Evolutionary conservation across 441 rosid genomes (phyloP).

Genomic region (Capsella rubella): DNA sequence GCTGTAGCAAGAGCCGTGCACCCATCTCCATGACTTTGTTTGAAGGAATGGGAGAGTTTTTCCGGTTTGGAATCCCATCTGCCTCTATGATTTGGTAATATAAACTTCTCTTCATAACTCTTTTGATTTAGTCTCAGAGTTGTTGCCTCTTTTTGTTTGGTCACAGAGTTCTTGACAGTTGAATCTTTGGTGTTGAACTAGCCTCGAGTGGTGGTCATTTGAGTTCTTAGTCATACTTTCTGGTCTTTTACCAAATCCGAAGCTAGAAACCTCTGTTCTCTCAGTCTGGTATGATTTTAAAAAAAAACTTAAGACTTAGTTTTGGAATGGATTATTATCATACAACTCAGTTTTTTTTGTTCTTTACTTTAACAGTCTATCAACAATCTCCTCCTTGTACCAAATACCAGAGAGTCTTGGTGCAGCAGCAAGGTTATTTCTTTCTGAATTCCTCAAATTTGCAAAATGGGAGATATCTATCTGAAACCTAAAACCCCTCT

Average conservation of each 20-base stretch:
- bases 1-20: slow-evolving; percentile 59
- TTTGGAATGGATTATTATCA: not conserved
- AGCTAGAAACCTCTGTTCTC: slow-evolving; percentile 73
- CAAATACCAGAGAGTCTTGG: slow-evolving; percentile 67
- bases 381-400: slow-evolving; percentile 54
- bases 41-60: slow-evolving; percentile 65
- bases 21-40: slow-evolving; percentile 58
- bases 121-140: not conserved
- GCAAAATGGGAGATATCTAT: not conserved
- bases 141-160: not conserved
- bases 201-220: slow-evolving; percentile 83
- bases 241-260: slow-evolving; percentile 64
- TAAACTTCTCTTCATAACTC: not conserved
- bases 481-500: not conserved
- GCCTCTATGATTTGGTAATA: slow-evolving; percentile 82
- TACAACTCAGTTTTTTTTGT: slow-evolving; percentile 9
- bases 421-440: slow-evolving; percentile 60
- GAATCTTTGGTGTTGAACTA: slow-evolving; percentile 34
- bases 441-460: not conserved
- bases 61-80: slow-evolving; percentile 78
- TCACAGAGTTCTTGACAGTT: not conserved
- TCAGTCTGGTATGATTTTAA: slow-evolving; percentile 62
- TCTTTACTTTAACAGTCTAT: slow-evolving; percentile 48
- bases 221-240: slow-evolving; percentile 64
- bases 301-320: not conserved